Evolutionary conservation across 169 alveolate genomes (phyloP).

Genomic region (Eimeria falciformis): DNA sequence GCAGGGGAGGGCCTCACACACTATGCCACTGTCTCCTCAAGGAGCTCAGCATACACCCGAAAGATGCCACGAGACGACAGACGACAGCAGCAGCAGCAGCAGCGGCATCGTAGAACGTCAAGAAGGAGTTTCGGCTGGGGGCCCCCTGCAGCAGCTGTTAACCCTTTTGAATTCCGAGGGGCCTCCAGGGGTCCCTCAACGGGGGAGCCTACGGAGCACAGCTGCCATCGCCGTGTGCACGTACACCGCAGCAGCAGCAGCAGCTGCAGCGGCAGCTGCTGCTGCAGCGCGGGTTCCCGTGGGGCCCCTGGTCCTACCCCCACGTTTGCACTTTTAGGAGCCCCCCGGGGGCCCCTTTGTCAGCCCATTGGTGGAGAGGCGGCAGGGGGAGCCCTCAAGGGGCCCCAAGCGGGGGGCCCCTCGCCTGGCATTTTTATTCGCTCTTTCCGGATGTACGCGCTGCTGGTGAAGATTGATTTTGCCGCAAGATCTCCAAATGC

Average conservation of each 20-base stretch:
- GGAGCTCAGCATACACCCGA: too few relatives aligned
- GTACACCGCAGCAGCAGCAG: background rate
- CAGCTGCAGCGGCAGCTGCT: constrained; percentile 56
- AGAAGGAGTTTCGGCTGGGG: background rate
- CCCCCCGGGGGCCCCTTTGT: background rate
- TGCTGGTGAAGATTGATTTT: background rate
- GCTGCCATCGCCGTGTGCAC: background rate
- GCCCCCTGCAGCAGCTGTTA: constrained; percentile 41
- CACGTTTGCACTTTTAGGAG: background rate
- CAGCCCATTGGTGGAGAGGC: background rate
- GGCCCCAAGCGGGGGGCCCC: background rate
- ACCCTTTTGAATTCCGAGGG: constrained; percentile 8
- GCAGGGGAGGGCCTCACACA: too few relatives aligned
- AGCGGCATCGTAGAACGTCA: background rate
- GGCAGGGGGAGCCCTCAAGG: background rate
- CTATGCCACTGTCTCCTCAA: too few relatives aligned
- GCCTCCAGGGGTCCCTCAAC: background rate
- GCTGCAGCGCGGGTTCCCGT: background rate
- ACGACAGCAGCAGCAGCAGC: constrained; percentile 3
- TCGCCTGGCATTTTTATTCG: background rate
- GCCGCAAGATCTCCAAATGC: constrained; percentile 27
- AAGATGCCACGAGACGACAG: background rate
- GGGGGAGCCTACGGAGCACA: background rate
- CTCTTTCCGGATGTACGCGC: background rate
- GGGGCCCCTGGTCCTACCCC: background rate